Percentiles rank a stretch among this genome's conserved stretches.
These are phyloP conservation scores for Colletotrichum viniferum DNA, from an alignment of 2,329 filamentous ascomycete species.

Conservation along the genomic window DNA sequence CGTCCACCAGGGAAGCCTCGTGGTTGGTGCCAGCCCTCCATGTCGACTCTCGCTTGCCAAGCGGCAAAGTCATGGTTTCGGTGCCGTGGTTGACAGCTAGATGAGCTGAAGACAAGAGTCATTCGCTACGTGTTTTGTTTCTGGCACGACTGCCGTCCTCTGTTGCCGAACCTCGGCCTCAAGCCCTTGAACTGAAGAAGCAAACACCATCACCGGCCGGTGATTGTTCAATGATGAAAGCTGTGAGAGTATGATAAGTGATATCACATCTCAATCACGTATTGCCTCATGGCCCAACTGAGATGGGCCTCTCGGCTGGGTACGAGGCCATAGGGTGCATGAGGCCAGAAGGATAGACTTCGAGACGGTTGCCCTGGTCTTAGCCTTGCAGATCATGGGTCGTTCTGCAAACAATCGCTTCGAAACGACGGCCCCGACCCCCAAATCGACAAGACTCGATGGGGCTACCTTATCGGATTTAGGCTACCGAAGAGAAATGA, in stretches of 20 bases:
- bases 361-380: not conserved
- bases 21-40: not conserved
- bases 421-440: not conserved
- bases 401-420: not conserved
- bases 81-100: not conserved
- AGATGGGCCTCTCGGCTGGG: not conserved
- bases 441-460: not conserved
- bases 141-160: not conserved
- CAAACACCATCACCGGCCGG: not conserved
- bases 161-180: not conserved
- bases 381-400: not conserved
- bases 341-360: not conserved
- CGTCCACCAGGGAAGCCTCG: not conserved
- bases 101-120: not conserved
- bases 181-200: not conserved
- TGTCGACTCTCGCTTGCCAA: not conserved
- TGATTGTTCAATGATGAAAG: not conserved
- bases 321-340: not conserved
- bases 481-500: conserved; percentile 1
- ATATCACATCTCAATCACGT: not conserved
- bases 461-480: not conserved
- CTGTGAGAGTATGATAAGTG: not conserved
- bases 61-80: not conserved
- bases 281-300: not conserved
- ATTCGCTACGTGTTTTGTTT: not conserved